Conservation (phyloP, 352 stramenopile genomes). For the Pythium aquatile region DNA sequence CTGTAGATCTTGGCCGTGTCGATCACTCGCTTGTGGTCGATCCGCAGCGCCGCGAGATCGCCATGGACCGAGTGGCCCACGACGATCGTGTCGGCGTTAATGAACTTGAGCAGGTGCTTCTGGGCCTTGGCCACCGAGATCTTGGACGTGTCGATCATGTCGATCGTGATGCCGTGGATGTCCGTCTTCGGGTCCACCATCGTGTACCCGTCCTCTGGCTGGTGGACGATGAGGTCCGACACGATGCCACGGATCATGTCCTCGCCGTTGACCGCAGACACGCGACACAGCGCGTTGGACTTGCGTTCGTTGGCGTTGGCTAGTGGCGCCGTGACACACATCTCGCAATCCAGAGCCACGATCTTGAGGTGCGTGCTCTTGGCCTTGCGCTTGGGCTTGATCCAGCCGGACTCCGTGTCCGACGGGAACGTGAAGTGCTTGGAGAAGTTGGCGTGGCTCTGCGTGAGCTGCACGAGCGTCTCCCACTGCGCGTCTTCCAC, state of each 20-base stretch:
- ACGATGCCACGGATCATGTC: conserved; percentile 72
- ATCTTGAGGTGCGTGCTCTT: conserved; percentile 63
- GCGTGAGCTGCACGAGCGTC: conserved; percentile 62
- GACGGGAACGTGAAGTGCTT: conserved; percentile 60
- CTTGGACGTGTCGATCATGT: conserved; percentile 68
- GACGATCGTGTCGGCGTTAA: conserved; percentile 78
- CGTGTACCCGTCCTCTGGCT: conserved; percentile 55
- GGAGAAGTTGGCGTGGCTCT: conserved; percentile 53
- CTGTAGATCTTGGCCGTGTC: conserved; percentile 82
- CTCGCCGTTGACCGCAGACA: conserved; percentile 80
- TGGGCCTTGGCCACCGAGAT: conserved; percentile 75
- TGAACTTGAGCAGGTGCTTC: conserved; percentile 85
- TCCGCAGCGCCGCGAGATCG: conserved; percentile 69
- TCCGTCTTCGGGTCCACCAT: conserved; percentile 80
- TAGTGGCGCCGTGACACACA: conserved; percentile 66
- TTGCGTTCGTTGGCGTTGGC: conserved; percentile 26
- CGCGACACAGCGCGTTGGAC: conserved; percentile 68
- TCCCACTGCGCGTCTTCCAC: conserved; percentile 66
- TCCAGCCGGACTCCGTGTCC: conserved; percentile 40
- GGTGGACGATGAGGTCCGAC: conserved; percentile 81
- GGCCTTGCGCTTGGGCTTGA: conserved; percentile 61
- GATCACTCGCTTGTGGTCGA: conserved; percentile 77
- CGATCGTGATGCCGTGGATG: conserved; percentile 79
- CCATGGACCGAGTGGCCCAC: conserved; percentile 80
- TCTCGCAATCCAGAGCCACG: conserved; percentile 84